These are phyloP conservation scores for Thyridium curvatum DNA, from an alignment of 2,329 filamentous ascomycete species.

Conservation along the genomic window DNA sequence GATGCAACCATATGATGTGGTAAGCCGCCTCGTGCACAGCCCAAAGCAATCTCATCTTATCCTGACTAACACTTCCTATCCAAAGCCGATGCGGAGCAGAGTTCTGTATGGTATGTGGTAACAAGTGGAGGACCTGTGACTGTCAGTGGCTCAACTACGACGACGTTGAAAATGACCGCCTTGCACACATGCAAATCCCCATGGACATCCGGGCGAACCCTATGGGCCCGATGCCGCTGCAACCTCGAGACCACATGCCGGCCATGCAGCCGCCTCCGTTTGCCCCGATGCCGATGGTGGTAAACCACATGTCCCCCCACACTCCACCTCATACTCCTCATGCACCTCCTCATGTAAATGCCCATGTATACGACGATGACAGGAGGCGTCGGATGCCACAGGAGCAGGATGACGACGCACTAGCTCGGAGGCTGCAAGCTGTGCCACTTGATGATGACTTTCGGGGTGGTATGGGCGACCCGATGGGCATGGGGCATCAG, in stretches of 20 bases:
- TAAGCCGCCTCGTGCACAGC: slow-evolving; percentile 37
- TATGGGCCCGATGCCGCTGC: slow-evolving; percentile 21
- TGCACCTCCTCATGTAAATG: too few species aligned
- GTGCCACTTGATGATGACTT: slow-evolving; percentile 6
- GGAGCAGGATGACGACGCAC: slow-evolving; percentile 37
- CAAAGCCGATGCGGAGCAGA: slow-evolving; percentile 67
- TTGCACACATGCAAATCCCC: slow-evolving; percentile 46
- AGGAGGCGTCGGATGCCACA: slow-evolving; percentile 37
- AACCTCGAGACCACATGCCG: slow-evolving; percentile 19
- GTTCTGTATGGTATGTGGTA: slow-evolving; percentile 82
- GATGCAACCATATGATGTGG: slow-evolving; percentile 87
- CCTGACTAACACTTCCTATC: slow-evolving; percentile 1
- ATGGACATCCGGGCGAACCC: slow-evolving; percentile 24
- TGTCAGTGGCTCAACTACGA: slow-evolving; percentile 75
- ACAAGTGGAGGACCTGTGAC: slow-evolving; percentile 76
- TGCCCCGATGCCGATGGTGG: slow-evolving; percentile 20
- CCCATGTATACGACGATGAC: slow-evolving; percentile 37
- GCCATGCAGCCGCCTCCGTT: slow-evolving; percentile 11
- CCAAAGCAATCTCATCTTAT: too few species aligned
- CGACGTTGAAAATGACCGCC: slow-evolving; percentile 42
- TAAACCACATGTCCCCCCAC: too few species aligned
- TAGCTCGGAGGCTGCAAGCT: slow-evolving; percentile 26
- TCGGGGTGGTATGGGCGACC: slow-evolving; percentile 20
- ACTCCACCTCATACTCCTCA: too few species aligned
- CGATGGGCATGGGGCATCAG: slow-evolving; percentile 40